A percentile compares a stretch with the other conserved stretches of the same genome.
Conservation (phyloP, 345 rosid genomes). For the Arabidopsis suecica region DNA sequence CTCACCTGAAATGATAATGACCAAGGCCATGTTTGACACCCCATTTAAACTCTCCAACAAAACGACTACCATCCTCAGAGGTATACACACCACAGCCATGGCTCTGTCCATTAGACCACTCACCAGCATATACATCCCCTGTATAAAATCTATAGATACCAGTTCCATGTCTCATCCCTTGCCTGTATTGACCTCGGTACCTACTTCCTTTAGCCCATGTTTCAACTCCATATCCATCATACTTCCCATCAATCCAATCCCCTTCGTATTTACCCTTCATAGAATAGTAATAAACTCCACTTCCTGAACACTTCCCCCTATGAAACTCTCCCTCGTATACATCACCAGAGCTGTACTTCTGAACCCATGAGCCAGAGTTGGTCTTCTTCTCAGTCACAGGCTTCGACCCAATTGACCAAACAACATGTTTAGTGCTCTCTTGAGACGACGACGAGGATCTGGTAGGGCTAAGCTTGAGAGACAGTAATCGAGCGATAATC, state of each 20-base stretch:
- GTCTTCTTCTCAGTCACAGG: slow-evolving; percentile 57
- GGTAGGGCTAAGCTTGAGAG: slow-evolving; percentile 54
- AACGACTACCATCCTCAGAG: slow-evolving; percentile 80
- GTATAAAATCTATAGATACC: slow-evolving; percentile 80
- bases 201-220: slow-evolving; percentile 91
- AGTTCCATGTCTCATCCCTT: slow-evolving; percentile 85
- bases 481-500: slow-evolving; percentile 62
- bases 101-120: slow-evolving; percentile 88
- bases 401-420: slow-evolving; percentile 87
- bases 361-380: slow-evolving; percentile 73
- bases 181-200: slow-evolving; percentile 80
- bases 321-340: slow-evolving; percentile 89
- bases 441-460: slow-evolving; percentile 46
- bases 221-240: slow-evolving; percentile 87
- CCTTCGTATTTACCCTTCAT: slow-evolving; percentile 85
- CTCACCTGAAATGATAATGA: slow-evolving; percentile 82
- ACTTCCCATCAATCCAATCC: slow-evolving; percentile 83
- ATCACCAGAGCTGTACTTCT: slow-evolving; percentile 73
- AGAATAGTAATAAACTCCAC: slow-evolving; percentile 78
- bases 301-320: slow-evolving; percentile 74
- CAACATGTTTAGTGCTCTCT: slow-evolving; percentile 53
- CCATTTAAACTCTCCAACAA: slow-evolving; percentile 86
- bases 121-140: slow-evolving; percentile 88
- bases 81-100: slow-evolving; percentile 85
- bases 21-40: slow-evolving; percentile 94